Evolutionary conservation across 78 protist genomes (phyloP).

Genomic region (Emiliania huxleyi): DNA sequence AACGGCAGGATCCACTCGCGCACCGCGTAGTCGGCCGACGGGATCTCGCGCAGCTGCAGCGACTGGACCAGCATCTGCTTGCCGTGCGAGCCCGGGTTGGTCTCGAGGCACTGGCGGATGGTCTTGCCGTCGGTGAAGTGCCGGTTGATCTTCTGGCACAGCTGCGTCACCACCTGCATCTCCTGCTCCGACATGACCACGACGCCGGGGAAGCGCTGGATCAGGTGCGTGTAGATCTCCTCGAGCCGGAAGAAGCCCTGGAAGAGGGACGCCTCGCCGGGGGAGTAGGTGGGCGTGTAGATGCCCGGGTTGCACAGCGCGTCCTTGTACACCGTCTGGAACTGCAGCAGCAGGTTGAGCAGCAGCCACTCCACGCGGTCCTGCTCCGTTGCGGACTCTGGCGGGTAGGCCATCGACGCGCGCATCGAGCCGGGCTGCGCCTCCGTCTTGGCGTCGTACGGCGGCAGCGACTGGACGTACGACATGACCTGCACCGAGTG

Average conservation of each 20-base stretch:
- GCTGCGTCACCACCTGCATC: neutral
- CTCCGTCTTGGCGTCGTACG: neutral
- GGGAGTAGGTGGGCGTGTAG: neutral
- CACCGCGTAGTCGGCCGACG: neutral
- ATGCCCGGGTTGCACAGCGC: neutral
- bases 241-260: neutral
- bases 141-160: neutral
- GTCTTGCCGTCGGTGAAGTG: neutral
- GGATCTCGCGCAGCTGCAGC: neutral
- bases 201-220: neutral
- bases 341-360: constrained; percentile 6
- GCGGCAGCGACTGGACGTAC: neutral
- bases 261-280: neutral
- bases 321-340: neutral
- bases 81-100: neutral
- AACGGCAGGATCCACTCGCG: constrained; percentile 4
- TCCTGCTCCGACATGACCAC: neutral
- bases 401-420: neutral
- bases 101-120: neutral
- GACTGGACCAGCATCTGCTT: neutral
- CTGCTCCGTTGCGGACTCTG: neutral
- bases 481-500: neutral
- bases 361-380: constrained; percentile 21
- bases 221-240: constrained; percentile 18
- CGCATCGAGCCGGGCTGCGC: neutral